Evolutionary conservation across 192 early-diverging fungal species (phyloP), one percentile per base, ranked within the genome.

Genomic region (Gryganskiella cystojenkinii): DNA sequence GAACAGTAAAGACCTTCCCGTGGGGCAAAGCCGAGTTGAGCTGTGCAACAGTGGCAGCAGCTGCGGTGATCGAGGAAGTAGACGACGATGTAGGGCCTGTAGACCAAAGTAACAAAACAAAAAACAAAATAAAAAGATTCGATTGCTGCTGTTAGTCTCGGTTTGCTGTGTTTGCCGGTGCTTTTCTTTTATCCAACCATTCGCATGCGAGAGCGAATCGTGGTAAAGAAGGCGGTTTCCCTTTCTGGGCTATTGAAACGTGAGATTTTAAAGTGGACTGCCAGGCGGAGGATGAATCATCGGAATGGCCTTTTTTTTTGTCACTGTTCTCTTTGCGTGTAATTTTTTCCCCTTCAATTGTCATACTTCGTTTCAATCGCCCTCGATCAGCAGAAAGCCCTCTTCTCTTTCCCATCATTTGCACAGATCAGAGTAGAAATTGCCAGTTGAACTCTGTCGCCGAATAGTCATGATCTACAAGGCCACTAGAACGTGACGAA

Each of bases 1-100:
- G 61, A 15, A 81, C 72, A 17, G 80, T 76, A 28, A 76, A 81
- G 13, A 63, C 47, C 51, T 78, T 67, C 15, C 55, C 55, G 20
- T 58, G 65, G 28, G 65, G 65, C 31, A 58, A 42, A 15, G 65
- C 40, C 13, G 65, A 58, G 63, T 53, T 55, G 37, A 2, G 17
- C 10, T 49, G 28, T 28, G 63, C 52, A 10, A 42, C 61, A 9
- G 61, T 49, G 13, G 30, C 34, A 17, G 49, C 61, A 14, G 64
- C 64, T 4, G 64, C 52, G 19, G 64, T 20, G 42, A 56, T 55
- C 37, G 64, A 66, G 1, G 64, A 55, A 7, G 52, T 43, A 0
- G 11, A 8, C 15, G 63, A 22, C 14, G 64, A 20, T 13, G 46
- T 24, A 43, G 25, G 52, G 40, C 42, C 44, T 34, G 50, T 5